Base-by-base conservation (phyloP, 169 alveolate genomes). In the Plasmodium gaboni region DNA sequence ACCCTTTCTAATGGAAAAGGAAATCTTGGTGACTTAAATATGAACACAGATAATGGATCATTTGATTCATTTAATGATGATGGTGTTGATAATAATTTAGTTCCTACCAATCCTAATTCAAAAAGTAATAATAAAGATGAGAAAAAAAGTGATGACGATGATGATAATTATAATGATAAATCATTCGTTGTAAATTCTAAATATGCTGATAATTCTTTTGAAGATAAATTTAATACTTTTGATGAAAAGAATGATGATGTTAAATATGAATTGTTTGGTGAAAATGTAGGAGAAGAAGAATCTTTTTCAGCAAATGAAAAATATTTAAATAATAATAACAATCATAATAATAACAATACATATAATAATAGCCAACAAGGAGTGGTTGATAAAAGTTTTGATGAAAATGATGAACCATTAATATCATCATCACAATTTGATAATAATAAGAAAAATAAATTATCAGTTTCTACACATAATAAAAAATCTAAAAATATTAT, bases 1-100 rank as follows among this genome's bases (percentile, higher is more conserved):
- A 28, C 24, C 17, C 6, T 48, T 2, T 12, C 24, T 24, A 38
- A 55, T 5, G 86, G 69, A 0, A 42, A 32, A 5, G 44, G 9
- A 32, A 72, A 24, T 60, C 8, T 12, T 28, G 73, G 13, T 55
- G 65, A 51, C 22, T 9, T 38, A 55, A 60, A 60, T 17, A 60
- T 7, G 17, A 24, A 7, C 15, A 17, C 7, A 15, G 42, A 22
- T 60, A 10, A 59, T 60, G 61, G 19, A 51, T 12, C 61, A 8
- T 19, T 17, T 48, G 80, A 70, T 32, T 32, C 44, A 70, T 15
- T 44, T 48, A 61, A 69, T 17, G 65, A 69, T 17, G 65, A 69
- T 17, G 78, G n/a, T 44, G 53, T 24, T 19, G 10, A 0, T 9
- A 46, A 61, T 32, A 53, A 15, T 22, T 57, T 28, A 0, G 13